phyloP scores from a whole-genome alignment of 2,329 filamentous ascomycete genomes.

The Calonectria leucothoes region DNA sequence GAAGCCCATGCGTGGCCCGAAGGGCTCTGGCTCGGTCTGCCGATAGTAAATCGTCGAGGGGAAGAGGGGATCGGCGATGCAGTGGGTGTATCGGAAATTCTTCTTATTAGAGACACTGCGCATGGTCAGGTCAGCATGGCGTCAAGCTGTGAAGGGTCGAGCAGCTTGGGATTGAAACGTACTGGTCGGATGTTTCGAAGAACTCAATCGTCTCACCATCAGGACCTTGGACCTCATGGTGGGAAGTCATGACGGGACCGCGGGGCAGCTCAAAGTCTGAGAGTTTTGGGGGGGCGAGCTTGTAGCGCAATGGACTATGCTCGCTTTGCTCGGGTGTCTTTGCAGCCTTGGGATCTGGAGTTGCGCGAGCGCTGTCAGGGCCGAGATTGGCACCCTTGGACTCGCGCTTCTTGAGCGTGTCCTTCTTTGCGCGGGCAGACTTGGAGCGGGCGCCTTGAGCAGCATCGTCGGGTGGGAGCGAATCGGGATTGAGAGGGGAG shows the following conservation, averaged over 20 bases:
- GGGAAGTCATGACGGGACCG: slow-evolving; percentile 66
- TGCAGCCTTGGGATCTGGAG: slow-evolving; percentile 64
- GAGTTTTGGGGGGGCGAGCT: slow-evolving; percentile 71
- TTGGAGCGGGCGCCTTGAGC: slow-evolving; percentile 48
- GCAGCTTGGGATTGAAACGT: slow-evolving; percentile 43
- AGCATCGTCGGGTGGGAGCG: slow-evolving; percentile 59
- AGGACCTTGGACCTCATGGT: slow-evolving; percentile 63
- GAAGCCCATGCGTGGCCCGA: slow-evolving; percentile 87
- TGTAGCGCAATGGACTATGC: slow-evolving; percentile 68
- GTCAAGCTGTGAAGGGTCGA: neutral
- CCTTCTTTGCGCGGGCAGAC: slow-evolving; percentile 69
- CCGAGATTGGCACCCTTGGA: slow-evolving; percentile 61
- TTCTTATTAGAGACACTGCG: slow-evolving; percentile 72
- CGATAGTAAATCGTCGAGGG: slow-evolving; percentile 90
- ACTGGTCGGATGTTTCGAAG: slow-evolving; percentile 74
- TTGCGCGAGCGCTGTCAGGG: slow-evolving; percentile 64
- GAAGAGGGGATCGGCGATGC: slow-evolving; percentile 89
- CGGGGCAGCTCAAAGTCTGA: slow-evolving; percentile 71
- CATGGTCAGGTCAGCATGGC: slow-evolving; percentile 21
- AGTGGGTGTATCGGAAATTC: slow-evolving; percentile 89
- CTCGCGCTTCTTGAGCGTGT: slow-evolving; percentile 76
- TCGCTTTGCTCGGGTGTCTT: slow-evolving; percentile 56
- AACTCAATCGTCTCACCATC: slow-evolving; percentile 67
- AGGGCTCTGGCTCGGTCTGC: slow-evolving; percentile 87
- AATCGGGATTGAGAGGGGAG: slow-evolving; percentile 77